These are phyloP conservation scores for Pseudocercospora crystallina DNA, from an alignment of 2,329 filamentous ascomycete species.

Conservation along the genomic window DNA sequence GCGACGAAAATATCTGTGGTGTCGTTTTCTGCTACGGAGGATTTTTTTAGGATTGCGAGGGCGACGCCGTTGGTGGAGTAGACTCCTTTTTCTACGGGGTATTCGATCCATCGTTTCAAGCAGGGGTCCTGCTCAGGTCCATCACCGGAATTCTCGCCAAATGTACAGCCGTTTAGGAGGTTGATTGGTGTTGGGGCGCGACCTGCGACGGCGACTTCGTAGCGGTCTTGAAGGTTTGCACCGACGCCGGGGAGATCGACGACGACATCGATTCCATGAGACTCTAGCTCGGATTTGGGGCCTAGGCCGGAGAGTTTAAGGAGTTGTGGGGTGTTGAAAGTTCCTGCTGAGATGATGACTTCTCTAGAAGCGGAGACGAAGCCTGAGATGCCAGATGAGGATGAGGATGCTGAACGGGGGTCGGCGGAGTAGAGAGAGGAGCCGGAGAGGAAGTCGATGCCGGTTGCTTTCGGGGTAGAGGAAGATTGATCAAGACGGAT, in stretches of 20 bases:
- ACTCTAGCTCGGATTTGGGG: constrained; percentile 39
- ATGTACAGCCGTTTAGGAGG: constrained; percentile 41
- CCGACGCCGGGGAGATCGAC: constrained; percentile 54
- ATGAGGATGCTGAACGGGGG: constrained; percentile 28
- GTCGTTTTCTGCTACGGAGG: constrained; percentile 41
- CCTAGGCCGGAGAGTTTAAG: constrained; percentile 57
- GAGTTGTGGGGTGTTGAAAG: constrained; percentile 53
- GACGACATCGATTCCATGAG: constrained; percentile 45
- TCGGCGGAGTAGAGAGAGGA: constrained; percentile 38
- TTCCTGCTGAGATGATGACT: constrained; percentile 44
- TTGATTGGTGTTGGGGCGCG: constrained; percentile 38
- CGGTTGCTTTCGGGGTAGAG: constrained; percentile 29
- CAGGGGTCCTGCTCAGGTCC: not conserved
- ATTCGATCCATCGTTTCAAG: not conserved
- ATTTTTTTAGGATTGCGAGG: constrained; percentile 45
- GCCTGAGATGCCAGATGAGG: constrained; percentile 37
- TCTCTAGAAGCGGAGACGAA: constrained; percentile 36
- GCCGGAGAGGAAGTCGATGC: constrained; percentile 42
- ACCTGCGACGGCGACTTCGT: constrained; percentile 52
- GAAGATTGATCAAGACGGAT: constrained; percentile 54
- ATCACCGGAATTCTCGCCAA: constrained; percentile 16
- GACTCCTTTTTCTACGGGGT: constrained; percentile 37
- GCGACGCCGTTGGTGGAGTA: constrained; percentile 55
- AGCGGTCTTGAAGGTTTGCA: constrained; percentile 44
- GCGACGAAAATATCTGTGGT: constrained; percentile 56